phyloP scores from a whole-genome alignment of 768 basidiomycete species.

The Mycena kentingensis region DNA sequence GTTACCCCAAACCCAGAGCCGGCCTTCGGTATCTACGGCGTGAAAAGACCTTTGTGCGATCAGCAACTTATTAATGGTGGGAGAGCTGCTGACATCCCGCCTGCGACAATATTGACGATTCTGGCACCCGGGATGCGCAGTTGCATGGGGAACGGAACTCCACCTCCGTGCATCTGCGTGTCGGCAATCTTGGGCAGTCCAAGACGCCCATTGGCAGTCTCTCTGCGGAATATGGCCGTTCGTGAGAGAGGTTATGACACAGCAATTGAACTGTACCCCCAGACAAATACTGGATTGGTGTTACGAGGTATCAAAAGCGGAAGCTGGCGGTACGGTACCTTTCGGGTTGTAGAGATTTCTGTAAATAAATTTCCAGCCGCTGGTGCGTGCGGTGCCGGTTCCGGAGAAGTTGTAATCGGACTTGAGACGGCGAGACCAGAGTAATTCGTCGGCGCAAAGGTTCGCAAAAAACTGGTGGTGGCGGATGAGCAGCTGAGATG shows the following conservation, averaged over 20 bases:
- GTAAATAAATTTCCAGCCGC: slow-evolving; percentile 83
- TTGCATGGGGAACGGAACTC: slow-evolving; percentile 65
- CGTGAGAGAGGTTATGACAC: slow-evolving; percentile 5
- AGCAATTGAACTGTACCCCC: slow-evolving; percentile 42
- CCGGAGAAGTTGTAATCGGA: slow-evolving; percentile 80
- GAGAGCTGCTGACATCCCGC: slow-evolving; percentile 67
- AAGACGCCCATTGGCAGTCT: slow-evolving; percentile 61
- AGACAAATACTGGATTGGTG: slow-evolving; percentile 57
- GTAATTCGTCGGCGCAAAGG: slow-evolving; percentile 67
- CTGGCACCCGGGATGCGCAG: slow-evolving; percentile 60
- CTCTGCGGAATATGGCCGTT: slow-evolving; percentile 40
- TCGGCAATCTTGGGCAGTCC: slow-evolving; percentile 47
- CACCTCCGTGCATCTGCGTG: slow-evolving; percentile 27
- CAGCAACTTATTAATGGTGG: neutral
- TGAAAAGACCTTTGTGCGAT: slow-evolving; percentile 72
- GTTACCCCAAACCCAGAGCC: slow-evolving; percentile 81
- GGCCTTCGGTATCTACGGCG: slow-evolving; percentile 75
- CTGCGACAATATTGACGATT: slow-evolving; percentile 74
- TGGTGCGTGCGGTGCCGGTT: slow-evolving; percentile 68
- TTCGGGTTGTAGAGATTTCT: slow-evolving; percentile 64
- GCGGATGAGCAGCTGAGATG: neutral
- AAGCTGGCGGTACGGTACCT: slow-evolving; percentile 46
- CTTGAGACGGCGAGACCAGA: slow-evolving; percentile 74
- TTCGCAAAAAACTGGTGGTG: slow-evolving; percentile 52
- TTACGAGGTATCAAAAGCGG: neutral